These are phyloP conservation scores for Fomitopsis palustris DNA, from an alignment of 1,284 basidiomycete species.

Conservation along the genomic window DNA sequence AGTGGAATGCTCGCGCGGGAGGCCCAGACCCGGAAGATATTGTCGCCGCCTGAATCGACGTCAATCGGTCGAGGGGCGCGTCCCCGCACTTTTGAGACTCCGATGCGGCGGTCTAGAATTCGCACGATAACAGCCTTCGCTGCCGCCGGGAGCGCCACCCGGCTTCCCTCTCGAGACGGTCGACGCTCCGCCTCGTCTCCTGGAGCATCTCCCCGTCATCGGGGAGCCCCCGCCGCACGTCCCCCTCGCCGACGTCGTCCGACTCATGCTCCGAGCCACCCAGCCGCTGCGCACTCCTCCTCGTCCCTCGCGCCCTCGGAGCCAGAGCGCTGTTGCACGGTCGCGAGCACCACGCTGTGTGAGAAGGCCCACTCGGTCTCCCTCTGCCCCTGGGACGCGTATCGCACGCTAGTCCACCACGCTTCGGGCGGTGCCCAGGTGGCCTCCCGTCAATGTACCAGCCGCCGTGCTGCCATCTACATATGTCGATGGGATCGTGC, in stretches of 20 bases:
- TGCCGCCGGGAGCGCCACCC: background rate
- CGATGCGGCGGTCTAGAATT: background rate
- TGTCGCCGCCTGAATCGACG: constrained; percentile 10
- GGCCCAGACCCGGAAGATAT: constrained; percentile 7
- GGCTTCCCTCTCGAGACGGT: background rate
- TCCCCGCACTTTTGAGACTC: background rate
- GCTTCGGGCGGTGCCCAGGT: background rate
- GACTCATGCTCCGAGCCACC: background rate
- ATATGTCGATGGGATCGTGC: background rate
- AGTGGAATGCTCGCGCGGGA: background rate
- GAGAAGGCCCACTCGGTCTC: background rate
- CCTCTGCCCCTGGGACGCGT: background rate
- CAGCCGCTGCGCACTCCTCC: background rate
- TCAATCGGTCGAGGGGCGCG: background rate
- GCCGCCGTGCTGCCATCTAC: background rate
- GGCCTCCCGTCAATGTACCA: background rate
- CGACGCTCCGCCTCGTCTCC: background rate
- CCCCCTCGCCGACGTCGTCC: background rate
- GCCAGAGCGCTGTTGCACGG: background rate
- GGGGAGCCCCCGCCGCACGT: background rate
- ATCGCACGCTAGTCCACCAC: background rate
- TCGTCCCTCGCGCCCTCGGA: background rate
- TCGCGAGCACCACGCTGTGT: background rate
- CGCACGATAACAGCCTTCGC: background rate
- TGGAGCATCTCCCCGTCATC: background rate